Conservation (phyloP, 176 grass and related monocot species). For the Raddia guianensis region DNA sequence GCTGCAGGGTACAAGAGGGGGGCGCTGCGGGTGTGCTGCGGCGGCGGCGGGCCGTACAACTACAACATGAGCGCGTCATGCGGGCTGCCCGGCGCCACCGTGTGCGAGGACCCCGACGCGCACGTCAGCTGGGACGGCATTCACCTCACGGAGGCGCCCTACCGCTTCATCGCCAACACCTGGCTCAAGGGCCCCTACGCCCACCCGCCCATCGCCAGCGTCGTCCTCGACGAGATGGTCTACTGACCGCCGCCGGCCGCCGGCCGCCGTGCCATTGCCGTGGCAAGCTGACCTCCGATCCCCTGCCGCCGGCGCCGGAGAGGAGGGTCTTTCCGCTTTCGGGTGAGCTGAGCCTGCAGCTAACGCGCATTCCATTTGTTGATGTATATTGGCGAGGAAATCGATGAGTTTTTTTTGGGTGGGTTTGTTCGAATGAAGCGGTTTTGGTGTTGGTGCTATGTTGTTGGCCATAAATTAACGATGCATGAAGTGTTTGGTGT, state of each 20-base stretch:
- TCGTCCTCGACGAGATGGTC: constrained; percentile 54
- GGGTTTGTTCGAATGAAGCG: too few relatives aligned
- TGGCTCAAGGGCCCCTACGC: constrained; percentile 83
- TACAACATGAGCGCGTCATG: constrained; percentile 68
- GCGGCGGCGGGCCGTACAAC: constrained; percentile 78
- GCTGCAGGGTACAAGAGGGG: constrained; percentile 64
- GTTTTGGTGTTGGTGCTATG: not conserved
- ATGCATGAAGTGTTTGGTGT: not conserved
- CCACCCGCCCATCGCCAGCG: constrained; percentile 57
- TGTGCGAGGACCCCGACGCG: constrained; percentile 59
- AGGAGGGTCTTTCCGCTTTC: not conserved
- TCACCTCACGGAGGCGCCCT: constrained; percentile 85
- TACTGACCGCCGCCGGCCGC: not conserved
- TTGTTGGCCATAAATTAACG: not conserved
- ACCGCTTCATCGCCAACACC: constrained; percentile 68
- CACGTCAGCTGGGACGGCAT: constrained; percentile 87
- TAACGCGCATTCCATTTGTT: constrained; percentile 8
- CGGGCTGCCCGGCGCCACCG: constrained; percentile 49
- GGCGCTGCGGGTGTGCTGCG: constrained; percentile 66
- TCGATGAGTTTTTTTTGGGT: constrained; percentile 4
- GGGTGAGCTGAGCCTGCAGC: not conserved
- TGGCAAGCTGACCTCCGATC: not conserved
- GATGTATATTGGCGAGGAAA: constrained; percentile 44
- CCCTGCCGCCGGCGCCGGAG: not conserved
- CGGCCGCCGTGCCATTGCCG: not conserved